Conservation (phyloP, 768 basidiomycete genomes). For the Boletus rufocinnamomeus region DNA sequence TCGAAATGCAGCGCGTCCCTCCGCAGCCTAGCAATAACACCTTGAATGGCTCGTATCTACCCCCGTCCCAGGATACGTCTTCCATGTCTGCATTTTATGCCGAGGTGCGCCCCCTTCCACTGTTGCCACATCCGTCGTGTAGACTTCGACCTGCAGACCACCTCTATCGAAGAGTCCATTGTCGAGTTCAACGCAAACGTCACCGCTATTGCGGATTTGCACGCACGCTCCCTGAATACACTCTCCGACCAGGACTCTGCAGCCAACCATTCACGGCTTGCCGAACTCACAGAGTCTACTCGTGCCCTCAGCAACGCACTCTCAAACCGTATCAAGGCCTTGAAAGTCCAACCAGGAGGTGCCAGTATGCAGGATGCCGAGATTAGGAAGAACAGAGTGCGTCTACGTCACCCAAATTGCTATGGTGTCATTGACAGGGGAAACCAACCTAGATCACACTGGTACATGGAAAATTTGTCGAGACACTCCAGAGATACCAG, state of each 20-base stretch:
- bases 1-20: slow-evolving; percentile 30
- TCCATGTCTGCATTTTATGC: slow-evolving; percentile 37
- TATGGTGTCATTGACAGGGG: not conserved
- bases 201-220: slow-evolving; percentile 47
- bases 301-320: slow-evolving; percentile 57
- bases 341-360: slow-evolving; percentile 44
- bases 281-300: slow-evolving; percentile 60
- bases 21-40: slow-evolving; percentile 6
- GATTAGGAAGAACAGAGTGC: slow-evolving; percentile 43
- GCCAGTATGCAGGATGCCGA: slow-evolving; percentile 44
- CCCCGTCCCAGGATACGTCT: slow-evolving; percentile 18
- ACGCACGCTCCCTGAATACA: slow-evolving; percentile 51
- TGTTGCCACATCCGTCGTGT: not conserved
- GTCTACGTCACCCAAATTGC: not conserved
- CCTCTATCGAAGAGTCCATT: slow-evolving; percentile 50
- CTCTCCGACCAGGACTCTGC: slow-evolving; percentile 48
- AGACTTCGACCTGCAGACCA: slow-evolving; percentile 37
- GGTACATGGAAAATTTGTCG: slow-evolving; percentile 69
- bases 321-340: slow-evolving; percentile 57
- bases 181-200: slow-evolving; percentile 48
- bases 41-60: slow-evolving; percentile 6
- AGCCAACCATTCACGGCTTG: slow-evolving; percentile 48
- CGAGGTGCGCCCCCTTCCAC: slow-evolving; percentile 23
- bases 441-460: slow-evolving; percentile 48
- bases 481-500: slow-evolving; percentile 78